phyloP scores from a whole-genome alignment of 257 asterid species.

The Nicotiana noctiflora region DNA sequence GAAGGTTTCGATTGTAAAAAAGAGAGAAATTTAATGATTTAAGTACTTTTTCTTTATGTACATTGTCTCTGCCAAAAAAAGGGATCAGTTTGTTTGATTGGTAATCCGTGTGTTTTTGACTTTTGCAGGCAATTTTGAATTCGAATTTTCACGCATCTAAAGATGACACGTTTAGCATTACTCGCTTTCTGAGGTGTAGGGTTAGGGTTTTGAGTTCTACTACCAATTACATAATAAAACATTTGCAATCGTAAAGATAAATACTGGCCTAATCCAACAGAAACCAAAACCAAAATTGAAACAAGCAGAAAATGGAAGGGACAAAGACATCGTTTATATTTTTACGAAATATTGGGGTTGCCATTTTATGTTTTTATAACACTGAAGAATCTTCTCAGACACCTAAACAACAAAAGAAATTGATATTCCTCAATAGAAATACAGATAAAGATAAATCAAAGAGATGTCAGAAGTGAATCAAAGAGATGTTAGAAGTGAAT shows the following conservation, averaged over 20 bases:
- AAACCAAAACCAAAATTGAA: background rate
- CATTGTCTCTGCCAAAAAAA: background rate
- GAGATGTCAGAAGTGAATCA: too few species aligned
- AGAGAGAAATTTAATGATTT: background rate
- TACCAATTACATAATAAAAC: background rate
- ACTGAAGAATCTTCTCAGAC: too few species aligned
- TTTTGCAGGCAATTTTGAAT: conserved; percentile 1
- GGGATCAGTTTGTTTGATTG: background rate
- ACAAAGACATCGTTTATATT: background rate
- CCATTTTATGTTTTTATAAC: background rate
- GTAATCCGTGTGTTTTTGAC: background rate
- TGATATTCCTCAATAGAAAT: too few species aligned
- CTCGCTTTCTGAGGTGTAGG: background rate
- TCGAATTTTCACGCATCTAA: background rate
- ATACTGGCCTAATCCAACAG: background rate
- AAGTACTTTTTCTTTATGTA: background rate
- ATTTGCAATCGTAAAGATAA: background rate
- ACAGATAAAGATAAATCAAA: too few species aligned
- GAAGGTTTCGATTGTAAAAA: background rate
- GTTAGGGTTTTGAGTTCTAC: background rate
- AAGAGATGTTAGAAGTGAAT: too few species aligned
- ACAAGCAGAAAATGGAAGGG: background rate
- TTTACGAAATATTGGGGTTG: background rate
- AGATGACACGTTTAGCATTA: conserved; percentile 1
- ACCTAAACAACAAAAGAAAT: too few species aligned